Conservation (phyloP, 2,329 filamentous ascomycete species). For the Clonostachys rosea region DNA sequence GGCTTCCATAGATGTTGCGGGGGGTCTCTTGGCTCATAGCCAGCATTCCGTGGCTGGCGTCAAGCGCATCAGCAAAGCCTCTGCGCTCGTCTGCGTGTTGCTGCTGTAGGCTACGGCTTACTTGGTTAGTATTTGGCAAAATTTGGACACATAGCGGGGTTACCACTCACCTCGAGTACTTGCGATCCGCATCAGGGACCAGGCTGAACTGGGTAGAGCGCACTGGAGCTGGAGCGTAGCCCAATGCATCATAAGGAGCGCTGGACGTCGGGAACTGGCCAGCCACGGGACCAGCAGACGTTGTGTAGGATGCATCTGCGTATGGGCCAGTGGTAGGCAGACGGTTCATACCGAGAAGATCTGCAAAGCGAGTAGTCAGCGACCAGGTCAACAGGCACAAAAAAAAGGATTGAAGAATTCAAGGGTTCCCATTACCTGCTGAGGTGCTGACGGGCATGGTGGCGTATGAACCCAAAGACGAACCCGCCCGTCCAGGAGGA, state of each 20-base stretch:
- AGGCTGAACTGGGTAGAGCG: slow-evolving; percentile 51
- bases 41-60: slow-evolving; percentile 91
- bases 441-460: slow-evolving; percentile 65
- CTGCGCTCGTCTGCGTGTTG: slow-evolving; percentile 44
- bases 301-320: slow-evolving; percentile 64
- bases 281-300: slow-evolving; percentile 62
- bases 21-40: slow-evolving; percentile 95
- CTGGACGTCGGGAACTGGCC: slow-evolving; percentile 59
- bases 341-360: slow-evolving; percentile 67
- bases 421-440: slow-evolving; percentile 58
- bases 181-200: slow-evolving; percentile 52
- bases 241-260: slow-evolving; percentile 70
- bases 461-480: slow-evolving; percentile 58
- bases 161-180: slow-evolving; percentile 78
- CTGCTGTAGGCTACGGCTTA: slow-evolving; percentile 1
- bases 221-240: slow-evolving; percentile 65
- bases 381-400: slow-evolving; percentile 53
- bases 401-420: slow-evolving; percentile 26
- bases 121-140: slow-evolving; percentile 25
- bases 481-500: slow-evolving; percentile 48
- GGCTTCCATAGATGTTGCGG: slow-evolving; percentile 78
- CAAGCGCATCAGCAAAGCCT: slow-evolving; percentile 83
- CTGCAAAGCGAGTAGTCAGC: slow-evolving; percentile 27
- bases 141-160: slow-evolving; percentile 31
- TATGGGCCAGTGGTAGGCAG: slow-evolving; percentile 61